These are phyloP conservation scores for Lachancea quebecensis DNA, from an alignment of 805 yeast species.

Conservation along the genomic window DNA sequence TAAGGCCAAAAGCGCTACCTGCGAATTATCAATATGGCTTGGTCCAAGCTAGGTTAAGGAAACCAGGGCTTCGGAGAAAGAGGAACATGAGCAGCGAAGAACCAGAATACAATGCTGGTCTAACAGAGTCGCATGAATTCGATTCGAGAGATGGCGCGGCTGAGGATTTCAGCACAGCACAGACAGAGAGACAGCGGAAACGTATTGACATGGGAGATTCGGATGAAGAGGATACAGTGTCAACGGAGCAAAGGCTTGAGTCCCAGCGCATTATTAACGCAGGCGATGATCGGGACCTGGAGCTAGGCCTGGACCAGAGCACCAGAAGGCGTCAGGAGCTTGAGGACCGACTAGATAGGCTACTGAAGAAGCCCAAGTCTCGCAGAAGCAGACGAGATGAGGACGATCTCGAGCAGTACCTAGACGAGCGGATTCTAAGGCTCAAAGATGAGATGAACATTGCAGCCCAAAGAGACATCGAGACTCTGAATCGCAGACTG, in stretches of 20 bases:
- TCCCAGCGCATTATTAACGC: conserved; percentile 7
- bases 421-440: conserved; percentile 79
- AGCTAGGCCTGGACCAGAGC: conserved; percentile 21
- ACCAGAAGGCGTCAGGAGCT: conserved; percentile 60
- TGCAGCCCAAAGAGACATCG: conserved; percentile 72
- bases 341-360: conserved; percentile 74
- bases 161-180: background rate
- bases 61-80: background rate
- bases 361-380: conserved; percentile 58
- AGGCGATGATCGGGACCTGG: conserved; percentile 24
- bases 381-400: conserved; percentile 71
- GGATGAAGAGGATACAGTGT: conserved; percentile 13
- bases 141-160: background rate
- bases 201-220: conserved; percentile 21
- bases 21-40: background rate
- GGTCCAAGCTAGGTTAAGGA: background rate
- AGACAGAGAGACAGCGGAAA: conserved; percentile 23
- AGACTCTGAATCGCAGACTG: conserved; percentile 39
- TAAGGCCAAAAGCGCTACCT: too few relatives aligned
- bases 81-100: conserved; percentile 4
- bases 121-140: background rate
- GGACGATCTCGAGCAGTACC: conserved; percentile 90
- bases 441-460: conserved; percentile 85
- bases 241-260: conserved; percentile 8
- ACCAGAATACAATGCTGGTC: background rate